phyloP scores from a whole-genome alignment of 345 rosid species.

The Euphorbia pulcherrima region DNA sequence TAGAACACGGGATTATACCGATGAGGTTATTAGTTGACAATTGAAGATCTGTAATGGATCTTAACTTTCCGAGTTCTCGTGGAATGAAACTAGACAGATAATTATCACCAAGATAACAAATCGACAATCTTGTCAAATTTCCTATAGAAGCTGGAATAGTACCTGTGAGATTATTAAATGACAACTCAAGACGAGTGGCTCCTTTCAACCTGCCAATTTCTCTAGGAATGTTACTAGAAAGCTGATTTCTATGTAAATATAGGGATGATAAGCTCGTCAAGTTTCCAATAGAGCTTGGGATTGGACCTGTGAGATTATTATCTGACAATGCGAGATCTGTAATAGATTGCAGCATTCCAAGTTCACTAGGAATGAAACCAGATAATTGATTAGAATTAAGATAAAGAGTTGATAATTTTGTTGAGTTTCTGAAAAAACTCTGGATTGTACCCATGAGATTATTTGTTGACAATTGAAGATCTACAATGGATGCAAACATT shows the following conservation, averaged over 20 bases:
- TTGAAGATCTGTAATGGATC: not conserved
- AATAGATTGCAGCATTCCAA: not conserved
- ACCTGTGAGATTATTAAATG: too few species aligned
- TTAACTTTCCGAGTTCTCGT: too few species aligned
- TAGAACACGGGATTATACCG: not conserved
- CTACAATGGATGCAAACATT: too few species aligned
- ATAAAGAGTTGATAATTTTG: not conserved
- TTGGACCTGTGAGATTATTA: constrained; percentile 21
- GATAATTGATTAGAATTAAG: too few species aligned
- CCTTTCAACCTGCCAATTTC: too few species aligned
- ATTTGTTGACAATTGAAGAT: not conserved
- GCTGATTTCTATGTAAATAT: too few species aligned
- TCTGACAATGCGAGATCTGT: not conserved
- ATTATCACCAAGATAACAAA: too few species aligned
- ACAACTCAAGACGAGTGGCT: too few species aligned
- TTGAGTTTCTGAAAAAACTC: constrained; percentile 21
- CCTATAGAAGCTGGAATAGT: constrained; percentile 29
- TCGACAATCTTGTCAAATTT: constrained; percentile 1
- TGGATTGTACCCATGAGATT: constrained; percentile 18
- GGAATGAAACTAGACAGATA: not conserved
- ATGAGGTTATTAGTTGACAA: not conserved
- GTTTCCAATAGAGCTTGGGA: too few species aligned
- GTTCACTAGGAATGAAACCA: too few species aligned
- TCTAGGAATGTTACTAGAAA: too few species aligned
- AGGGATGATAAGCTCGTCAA: too few species aligned